Evolutionary conservation across 192 early-diverging fungal genomes (phyloP).

Genomic region (Coemansia sp.): DNA sequence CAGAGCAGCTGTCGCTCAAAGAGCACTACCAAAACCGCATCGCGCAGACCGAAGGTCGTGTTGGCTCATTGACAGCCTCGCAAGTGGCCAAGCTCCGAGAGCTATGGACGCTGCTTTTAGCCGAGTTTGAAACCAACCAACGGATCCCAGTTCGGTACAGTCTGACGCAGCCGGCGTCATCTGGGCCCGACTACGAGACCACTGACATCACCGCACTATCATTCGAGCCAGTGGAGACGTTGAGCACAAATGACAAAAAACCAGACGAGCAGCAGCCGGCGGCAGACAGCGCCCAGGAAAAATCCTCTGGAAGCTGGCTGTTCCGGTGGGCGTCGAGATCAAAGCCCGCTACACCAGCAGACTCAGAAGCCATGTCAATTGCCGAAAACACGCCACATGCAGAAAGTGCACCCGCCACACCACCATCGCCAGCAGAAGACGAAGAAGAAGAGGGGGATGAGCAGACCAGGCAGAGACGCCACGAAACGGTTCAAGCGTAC

Average conservation of each 20-base stretch:
- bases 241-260: conserved; percentile 17
- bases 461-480: neutral
- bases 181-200: neutral
- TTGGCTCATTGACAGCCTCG: conserved; percentile 40
- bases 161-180: conserved; percentile 1
- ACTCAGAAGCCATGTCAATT: neutral
- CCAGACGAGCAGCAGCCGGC: neutral
- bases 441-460: conserved; percentile 9
- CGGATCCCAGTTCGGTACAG: conserved; percentile 22
- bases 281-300: neutral
- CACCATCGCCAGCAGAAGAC: neutral
- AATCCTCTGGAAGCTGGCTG: neutral
- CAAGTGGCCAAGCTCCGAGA: conserved; percentile 42
- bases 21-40: conserved; percentile 32
- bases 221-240: conserved; percentile 33
- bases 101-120: conserved; percentile 56
- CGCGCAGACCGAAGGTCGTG: conserved; percentile 31
- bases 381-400: neutral
- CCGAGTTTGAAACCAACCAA: conserved; percentile 20
- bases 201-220: conserved; percentile 25
- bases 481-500: conserved; percentile 24
- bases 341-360: too few species aligned
- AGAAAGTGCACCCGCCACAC: neutral
- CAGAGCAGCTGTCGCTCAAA: conserved; percentile 15
- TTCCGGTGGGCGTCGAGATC: too few species aligned